Evolutionary conservation across 805 yeast species (phyloP).

Genomic region (Starmera caribaea): DNA sequence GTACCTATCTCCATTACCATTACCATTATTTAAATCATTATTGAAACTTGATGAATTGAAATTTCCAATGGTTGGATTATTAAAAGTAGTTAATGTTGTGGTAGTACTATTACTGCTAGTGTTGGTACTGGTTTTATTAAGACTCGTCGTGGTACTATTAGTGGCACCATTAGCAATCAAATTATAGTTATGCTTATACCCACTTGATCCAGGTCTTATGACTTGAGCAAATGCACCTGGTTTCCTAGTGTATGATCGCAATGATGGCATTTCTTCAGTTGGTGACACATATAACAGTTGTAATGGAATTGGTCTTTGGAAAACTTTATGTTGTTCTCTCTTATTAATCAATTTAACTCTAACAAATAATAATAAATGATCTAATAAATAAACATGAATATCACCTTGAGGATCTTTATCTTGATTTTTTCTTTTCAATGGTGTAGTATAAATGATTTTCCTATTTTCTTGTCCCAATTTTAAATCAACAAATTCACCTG

Average conservation of each 20-base stretch:
- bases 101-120: constrained; percentile 14
- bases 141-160: too few species aligned
- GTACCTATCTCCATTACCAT: constrained; percentile 5
- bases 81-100: not conserved
- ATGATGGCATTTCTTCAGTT: constrained; percentile 67
- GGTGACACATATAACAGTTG: constrained; percentile 68
- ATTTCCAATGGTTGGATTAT: too few species aligned
- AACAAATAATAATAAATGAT: constrained; percentile 78
- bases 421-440: constrained; percentile 63
- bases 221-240: constrained; percentile 20
- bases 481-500: constrained; percentile 79
- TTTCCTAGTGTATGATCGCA: constrained; percentile 32
- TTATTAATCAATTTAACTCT: constrained; percentile 81
- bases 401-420: constrained; percentile 68
- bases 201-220: not conserved
- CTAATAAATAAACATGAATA: constrained; percentile 79
- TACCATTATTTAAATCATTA: not conserved
- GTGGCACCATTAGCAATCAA: too few species aligned
- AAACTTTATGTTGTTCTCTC: constrained; percentile 85
- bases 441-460: constrained; percentile 69
- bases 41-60: too few species aligned
- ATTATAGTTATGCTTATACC: too few species aligned
- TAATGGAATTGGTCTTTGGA: constrained; percentile 79
- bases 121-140: not conserved
- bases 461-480: constrained; percentile 77